A percentile compares a stretch with the other conserved stretches of the same genome.
Evolutionary conservation across 352 stramenopile species (phyloP).

Genomic region (Thalassiosira pacifica): DNA sequence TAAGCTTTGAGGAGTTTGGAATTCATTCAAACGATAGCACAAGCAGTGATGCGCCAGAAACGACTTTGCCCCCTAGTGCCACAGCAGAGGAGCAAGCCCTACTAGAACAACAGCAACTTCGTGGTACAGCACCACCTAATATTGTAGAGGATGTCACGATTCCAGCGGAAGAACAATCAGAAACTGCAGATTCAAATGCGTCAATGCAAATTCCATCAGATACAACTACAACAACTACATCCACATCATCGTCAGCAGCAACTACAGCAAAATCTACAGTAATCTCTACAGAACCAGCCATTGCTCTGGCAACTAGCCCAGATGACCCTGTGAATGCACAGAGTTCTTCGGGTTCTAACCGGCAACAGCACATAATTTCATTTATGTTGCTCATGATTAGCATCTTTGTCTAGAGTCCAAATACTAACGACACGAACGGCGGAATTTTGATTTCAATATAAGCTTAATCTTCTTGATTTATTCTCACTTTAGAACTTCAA

Average conservation of each 20-base stretch:
- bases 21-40: background rate
- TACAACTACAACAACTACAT: background rate
- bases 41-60: background rate
- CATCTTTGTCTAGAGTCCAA: too few species aligned
- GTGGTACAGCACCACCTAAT: background rate
- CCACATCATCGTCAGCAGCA: background rate
- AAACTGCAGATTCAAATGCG: too few species aligned
- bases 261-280: background rate
- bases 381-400: background rate
- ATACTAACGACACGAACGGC: too few species aligned
- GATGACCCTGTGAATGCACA: background rate
- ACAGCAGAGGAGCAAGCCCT: background rate
- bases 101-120: background rate
- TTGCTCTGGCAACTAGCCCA: too few species aligned
- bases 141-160: too few species aligned
- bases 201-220: background rate
- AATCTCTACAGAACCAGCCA: background rate
- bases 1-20: too few species aligned
- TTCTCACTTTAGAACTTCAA: too few species aligned
- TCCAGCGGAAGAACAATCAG: too few species aligned
- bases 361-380: background rate
- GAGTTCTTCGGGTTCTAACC: background rate
- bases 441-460: too few species aligned
- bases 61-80: too few species aligned
- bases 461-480: too few species aligned